phyloP scores from a whole-genome alignment of 371 early-diverging fungal species.

The Rhizopus microsporus region DNA sequence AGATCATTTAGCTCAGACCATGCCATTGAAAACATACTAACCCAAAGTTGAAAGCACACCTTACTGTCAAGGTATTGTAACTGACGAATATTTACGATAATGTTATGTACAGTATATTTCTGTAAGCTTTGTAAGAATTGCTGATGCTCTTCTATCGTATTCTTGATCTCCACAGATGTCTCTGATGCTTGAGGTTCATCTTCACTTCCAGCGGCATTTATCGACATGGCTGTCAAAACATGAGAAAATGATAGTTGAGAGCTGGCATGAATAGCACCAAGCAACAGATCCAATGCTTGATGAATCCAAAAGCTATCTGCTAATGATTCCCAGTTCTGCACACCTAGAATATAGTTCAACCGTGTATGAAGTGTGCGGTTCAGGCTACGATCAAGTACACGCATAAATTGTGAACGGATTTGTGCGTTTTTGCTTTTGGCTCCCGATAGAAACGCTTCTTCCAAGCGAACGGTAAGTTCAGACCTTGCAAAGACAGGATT shows the following conservation, averaged over 20 bases:
- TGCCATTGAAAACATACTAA: constrained; percentile 80
- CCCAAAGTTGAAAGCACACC: constrained; percentile 81
- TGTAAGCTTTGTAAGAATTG: constrained; percentile 63
- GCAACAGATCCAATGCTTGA: constrained; percentile 85
- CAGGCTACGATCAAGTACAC: constrained; percentile 82
- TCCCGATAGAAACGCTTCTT: constrained; percentile 93
- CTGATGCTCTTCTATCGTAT: constrained; percentile 50
- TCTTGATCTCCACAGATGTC: constrained; percentile 40
- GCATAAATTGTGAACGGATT: constrained; percentile 78
- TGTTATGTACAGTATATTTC: constrained; percentile 51
- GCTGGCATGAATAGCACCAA: constrained; percentile 66
- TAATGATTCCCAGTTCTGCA: constrained; percentile 96
- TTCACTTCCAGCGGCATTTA: constrained; percentile 38
- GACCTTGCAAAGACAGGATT: constrained; percentile 78
- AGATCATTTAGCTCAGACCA: constrained; percentile 75
- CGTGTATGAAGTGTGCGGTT: constrained; percentile 67
- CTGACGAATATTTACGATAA: constrained; percentile 60
- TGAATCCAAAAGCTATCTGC: constrained; percentile 88
- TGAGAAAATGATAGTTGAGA: constrained; percentile 43
- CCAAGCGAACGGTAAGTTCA: constrained; percentile 91
- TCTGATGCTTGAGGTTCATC: constrained; percentile 21
- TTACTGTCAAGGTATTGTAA: constrained; percentile 74
- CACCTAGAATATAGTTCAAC: constrained; percentile 85
- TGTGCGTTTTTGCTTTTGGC: constrained; percentile 76
- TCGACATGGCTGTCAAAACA: constrained; percentile 55